Evolutionary conservation across 2,329 filamentous ascomycete species (phyloP).

Genomic region (Nectriaceae sp.): DNA sequence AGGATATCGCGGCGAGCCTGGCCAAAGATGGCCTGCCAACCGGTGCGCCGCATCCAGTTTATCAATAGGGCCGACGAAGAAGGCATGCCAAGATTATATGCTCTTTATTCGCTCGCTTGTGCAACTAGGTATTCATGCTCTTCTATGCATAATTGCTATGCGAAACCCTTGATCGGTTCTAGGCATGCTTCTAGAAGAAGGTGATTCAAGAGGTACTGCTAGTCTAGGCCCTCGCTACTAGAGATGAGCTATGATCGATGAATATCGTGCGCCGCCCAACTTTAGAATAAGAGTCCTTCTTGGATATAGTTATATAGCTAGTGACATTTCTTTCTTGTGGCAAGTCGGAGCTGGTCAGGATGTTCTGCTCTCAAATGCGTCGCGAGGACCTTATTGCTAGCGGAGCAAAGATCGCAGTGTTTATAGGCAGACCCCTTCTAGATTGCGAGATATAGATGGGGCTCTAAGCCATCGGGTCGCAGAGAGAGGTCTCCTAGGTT

Average conservation of each 20-base stretch:
- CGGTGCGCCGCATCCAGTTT: conserved; percentile 4
- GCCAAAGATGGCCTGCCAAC: neutral
- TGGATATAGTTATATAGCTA: conserved; percentile 4
- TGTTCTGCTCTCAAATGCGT: neutral
- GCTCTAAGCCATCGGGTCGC: conserved; percentile 2
- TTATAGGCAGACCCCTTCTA: conserved; percentile 3
- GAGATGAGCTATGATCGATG: conserved; percentile 1
- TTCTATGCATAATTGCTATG: conserved; percentile 1
- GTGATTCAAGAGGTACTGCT: neutral
- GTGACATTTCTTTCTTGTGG: neutral
- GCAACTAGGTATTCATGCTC: neutral
- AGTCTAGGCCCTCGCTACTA: neutral
- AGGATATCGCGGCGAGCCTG: neutral
- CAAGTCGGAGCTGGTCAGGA: neutral
- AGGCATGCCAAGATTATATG: neutral
- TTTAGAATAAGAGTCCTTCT: conserved; percentile 2
- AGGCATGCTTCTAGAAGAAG: neutral
- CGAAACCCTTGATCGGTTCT: neutral
- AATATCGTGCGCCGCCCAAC: conserved; percentile 1
- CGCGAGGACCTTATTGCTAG: conserved; percentile 1
- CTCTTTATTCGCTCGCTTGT: neutral
- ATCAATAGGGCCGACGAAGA: neutral
- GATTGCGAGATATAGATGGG: conserved; percentile 2
- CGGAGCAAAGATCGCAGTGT: conserved; percentile 6
- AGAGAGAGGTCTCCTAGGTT: neutral